Evolutionary conservation across 129 eudicot species (phyloP).

Genomic region (Centella asiatica): DNA sequence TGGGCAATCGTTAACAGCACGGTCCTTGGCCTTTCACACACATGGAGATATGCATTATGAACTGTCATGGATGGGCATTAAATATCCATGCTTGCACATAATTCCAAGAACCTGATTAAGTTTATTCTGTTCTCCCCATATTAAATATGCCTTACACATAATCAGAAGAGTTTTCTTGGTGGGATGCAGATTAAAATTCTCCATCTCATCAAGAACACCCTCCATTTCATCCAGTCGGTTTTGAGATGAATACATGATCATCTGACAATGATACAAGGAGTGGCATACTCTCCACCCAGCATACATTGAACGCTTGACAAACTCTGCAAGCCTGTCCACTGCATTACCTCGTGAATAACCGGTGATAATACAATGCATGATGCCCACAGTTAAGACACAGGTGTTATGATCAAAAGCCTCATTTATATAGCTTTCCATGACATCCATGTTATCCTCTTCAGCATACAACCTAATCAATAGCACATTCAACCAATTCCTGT

Average conservation of each 20-base stretch:
- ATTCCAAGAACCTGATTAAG: slow-evolving; percentile 42
- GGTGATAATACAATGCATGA: slow-evolving; percentile 46
- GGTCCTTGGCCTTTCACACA: slow-evolving; percentile 8
- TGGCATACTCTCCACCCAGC: slow-evolving; percentile 74
- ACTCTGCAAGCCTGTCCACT: slow-evolving; percentile 59
- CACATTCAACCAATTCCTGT: slow-evolving; percentile 74
- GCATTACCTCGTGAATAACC: slow-evolving; percentile 47
- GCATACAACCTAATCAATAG: slow-evolving; percentile 63
- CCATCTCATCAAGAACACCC: slow-evolving; percentile 71
- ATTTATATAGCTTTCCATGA: slow-evolving; percentile 57
- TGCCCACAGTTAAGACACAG: slow-evolving; percentile 22
- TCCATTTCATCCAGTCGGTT: slow-evolving; percentile 82
- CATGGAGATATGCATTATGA: slow-evolving; percentile 1
- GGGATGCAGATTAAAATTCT: slow-evolving; percentile 29
- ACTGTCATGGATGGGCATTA: slow-evolving; percentile 17
- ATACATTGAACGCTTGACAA: slow-evolving; percentile 50
- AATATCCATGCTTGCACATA: slow-evolving; percentile 63
- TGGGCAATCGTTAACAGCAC: not conserved
- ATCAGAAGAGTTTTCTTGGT: slow-evolving; percentile 50
- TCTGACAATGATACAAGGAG: slow-evolving; percentile 57
- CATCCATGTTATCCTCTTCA: slow-evolving; percentile 50
- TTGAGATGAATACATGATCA: slow-evolving; percentile 57
- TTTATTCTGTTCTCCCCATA: slow-evolving; percentile 39
- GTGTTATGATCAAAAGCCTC: slow-evolving; percentile 61
- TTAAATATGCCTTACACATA: slow-evolving; percentile 44